These are phyloP conservation scores for Ilyonectria sp. DNA, from an alignment of 2,329 filamentous ascomycete genomes.

Conservation along the genomic window DNA sequence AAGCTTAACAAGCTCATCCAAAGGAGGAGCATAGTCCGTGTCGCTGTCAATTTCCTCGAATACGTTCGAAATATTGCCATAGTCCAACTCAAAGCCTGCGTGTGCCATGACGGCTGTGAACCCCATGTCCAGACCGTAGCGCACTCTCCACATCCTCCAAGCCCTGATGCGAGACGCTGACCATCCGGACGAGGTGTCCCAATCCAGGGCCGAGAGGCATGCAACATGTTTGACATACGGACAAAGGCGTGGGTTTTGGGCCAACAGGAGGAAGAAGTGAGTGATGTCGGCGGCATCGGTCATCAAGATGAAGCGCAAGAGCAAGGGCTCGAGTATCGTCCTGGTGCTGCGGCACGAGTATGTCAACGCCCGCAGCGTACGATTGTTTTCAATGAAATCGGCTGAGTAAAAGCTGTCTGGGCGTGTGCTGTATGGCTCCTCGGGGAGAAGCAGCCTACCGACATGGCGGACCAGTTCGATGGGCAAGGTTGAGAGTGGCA, in stretches of 20 bases:
- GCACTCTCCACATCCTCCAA: constrained; percentile 1
- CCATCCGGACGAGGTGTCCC: neutral
- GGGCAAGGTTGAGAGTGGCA: neutral
- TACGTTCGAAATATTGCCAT: neutral
- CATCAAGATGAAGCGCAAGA: constrained; percentile 37
- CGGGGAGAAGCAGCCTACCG: neutral
- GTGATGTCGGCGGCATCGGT: constrained; percentile 21
- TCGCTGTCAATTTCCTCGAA: neutral
- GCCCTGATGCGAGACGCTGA: neutral
- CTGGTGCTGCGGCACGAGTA: constrained; percentile 34
- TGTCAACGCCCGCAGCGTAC: constrained; percentile 25
- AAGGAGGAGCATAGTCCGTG: neutral
- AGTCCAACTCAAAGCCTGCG: constrained; percentile 16
- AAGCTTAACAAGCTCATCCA: constrained; percentile 13
- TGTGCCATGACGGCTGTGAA: neutral
- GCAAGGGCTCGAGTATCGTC: constrained; percentile 34
- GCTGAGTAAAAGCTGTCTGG: neutral
- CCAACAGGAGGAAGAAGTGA: constrained; percentile 33
- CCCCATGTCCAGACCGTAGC: neutral
- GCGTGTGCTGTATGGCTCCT: neutral
- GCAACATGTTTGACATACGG: neutral
- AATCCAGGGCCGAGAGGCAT: constrained; percentile 8
- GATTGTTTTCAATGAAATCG: neutral
- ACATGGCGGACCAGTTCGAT: constrained; percentile 14
- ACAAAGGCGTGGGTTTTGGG: constrained; percentile 32